Conservation (phyloP, 805 yeast genomes). For the Myxozyma mucilagina region DNA sequence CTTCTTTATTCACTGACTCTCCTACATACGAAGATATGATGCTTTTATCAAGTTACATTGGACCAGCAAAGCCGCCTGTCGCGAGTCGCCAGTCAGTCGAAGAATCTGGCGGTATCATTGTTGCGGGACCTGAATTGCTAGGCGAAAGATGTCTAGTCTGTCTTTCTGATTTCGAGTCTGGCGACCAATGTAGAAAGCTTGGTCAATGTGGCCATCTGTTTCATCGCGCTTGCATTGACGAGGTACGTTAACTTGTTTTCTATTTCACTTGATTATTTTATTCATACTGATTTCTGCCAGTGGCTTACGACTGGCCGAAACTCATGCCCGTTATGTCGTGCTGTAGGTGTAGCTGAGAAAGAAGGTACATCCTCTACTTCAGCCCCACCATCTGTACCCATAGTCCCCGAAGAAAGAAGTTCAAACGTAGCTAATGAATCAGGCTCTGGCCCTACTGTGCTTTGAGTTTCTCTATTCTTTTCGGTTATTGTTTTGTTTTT, state of each 20-base stretch:
- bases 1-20: conserved; percentile 49
- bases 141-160: conserved; percentile 55
- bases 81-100: conserved; percentile 47
- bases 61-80: conserved; percentile 48
- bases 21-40: conserved; percentile 55
- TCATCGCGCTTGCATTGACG: conserved; percentile 59
- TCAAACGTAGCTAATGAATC: not conserved
- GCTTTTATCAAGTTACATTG: conserved; percentile 51
- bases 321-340: conserved; percentile 51
- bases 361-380: not conserved
- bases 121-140: conserved; percentile 21
- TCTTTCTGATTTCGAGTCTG: conserved; percentile 49
- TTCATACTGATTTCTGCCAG: not conserved
- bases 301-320: conserved; percentile 50
- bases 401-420: not conserved
- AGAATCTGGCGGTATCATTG: conserved; percentile 43
- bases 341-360: conserved; percentile 41
- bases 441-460: not conserved
- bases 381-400: not conserved
- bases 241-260: conserved; percentile 23
- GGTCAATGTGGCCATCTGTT: conserved; percentile 52
- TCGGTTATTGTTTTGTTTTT: not conserved
- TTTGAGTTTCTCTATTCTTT: not conserved
- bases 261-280: not conserved
- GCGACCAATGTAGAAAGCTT: conserved; percentile 51